Conservation (phyloP, 2,329 filamentous ascomycete genomes). For the Ophiosphaerella korrae region DNA sequence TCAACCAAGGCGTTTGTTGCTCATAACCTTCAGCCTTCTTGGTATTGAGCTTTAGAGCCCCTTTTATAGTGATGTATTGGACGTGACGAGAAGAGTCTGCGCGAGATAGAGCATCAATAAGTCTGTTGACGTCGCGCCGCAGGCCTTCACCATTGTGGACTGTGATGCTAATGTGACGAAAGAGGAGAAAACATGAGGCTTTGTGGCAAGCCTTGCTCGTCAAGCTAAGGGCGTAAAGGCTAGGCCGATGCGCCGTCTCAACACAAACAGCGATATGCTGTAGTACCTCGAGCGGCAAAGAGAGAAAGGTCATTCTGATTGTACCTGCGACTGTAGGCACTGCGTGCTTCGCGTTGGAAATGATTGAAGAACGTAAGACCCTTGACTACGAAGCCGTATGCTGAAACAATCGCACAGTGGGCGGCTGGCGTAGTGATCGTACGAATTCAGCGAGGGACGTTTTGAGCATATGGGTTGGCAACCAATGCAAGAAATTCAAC, state of each 20-base stretch:
- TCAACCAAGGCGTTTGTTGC: slow-evolving; percentile 1
- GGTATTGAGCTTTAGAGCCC: slow-evolving; percentile 11
- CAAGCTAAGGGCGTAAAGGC: slow-evolving; percentile 20
- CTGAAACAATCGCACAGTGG: too few relatives aligned
- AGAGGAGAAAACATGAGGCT: slow-evolving; percentile 17
- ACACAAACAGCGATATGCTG: slow-evolving; percentile 23
- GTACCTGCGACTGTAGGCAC: too few relatives aligned
- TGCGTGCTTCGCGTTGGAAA: too few relatives aligned
- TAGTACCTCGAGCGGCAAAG: slow-evolving; percentile 21
- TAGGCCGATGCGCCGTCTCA: slow-evolving; percentile 19
- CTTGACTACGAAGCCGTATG: too few relatives aligned
- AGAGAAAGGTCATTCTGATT: too few relatives aligned
- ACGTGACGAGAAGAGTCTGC: slow-evolving; percentile 20
- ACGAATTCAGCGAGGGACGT: too few relatives aligned
- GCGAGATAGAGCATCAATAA: slow-evolving; percentile 17
- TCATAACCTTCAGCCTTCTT: slow-evolving; percentile 5
- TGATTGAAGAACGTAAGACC: too few relatives aligned
- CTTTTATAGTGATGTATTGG: slow-evolving; percentile 21
- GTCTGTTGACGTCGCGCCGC: slow-evolving; percentile 10
- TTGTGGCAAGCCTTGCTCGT: slow-evolving; percentile 23
- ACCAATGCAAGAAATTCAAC: too few relatives aligned
- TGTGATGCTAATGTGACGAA: slow-evolving; percentile 14
- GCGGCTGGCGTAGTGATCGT: too few relatives aligned
- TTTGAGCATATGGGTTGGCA: too few relatives aligned
- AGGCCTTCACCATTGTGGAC: slow-evolving; percentile 14